A percentile compares a stretch with the other conserved stretches of the same genome.
phyloP scores from a whole-genome alignment of 2,329 filamentous ascomycete species.

The Rasamsonia emersonii region DNA sequence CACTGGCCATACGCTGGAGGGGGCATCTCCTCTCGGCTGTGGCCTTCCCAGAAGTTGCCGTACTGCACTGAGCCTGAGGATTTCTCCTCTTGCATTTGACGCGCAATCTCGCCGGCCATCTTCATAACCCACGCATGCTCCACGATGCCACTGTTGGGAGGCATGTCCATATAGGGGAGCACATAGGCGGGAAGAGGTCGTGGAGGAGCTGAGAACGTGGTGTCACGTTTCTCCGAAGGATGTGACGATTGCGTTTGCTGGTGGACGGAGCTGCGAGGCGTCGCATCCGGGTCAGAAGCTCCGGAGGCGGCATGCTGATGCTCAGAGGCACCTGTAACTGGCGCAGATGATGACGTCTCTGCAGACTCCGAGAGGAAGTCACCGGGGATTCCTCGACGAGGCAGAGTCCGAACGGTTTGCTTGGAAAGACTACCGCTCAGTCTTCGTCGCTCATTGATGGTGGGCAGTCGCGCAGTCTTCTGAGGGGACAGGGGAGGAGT shows the following conservation, averaged over 20 bases:
- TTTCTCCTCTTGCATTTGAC: slow-evolving; percentile 80
- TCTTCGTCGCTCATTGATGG: slow-evolving; percentile 26
- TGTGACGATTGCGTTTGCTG: slow-evolving; percentile 10
- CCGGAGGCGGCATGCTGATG: slow-evolving; percentile 9
- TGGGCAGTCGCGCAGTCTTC: slow-evolving; percentile 21
- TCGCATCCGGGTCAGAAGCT: slow-evolving; percentile 26
- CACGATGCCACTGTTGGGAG: slow-evolving; percentile 27
- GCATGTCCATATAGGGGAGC: slow-evolving; percentile 28
- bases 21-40: slow-evolving; percentile 29
- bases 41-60: slow-evolving; percentile 29
- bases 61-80: slow-evolving; percentile 23
- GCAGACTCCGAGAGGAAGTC: slow-evolving; percentile 14
- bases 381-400: slow-evolving; percentile 16
- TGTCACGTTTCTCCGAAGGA: slow-evolving; percentile 19
- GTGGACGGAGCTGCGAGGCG: slow-evolving; percentile 23
- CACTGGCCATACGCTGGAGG: slow-evolving; percentile 39
- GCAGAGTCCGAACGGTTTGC: slow-evolving; percentile 15
- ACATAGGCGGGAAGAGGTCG: slow-evolving; percentile 24
- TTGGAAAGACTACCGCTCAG: slow-evolving; percentile 10
- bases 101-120: slow-evolving; percentile 85
- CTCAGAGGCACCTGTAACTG: slow-evolving; percentile 11
- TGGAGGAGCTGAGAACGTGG: slow-evolving; percentile 16
- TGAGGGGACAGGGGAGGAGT: slow-evolving; percentile 45
- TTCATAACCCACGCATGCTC: slow-evolving; percentile 45
- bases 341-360: slow-evolving; percentile 19